These are phyloP conservation scores for Pseudomicrostroma phylloplanum DNA, from an alignment of 1,284 basidiomycete genomes.

Conservation along the genomic window DNA sequence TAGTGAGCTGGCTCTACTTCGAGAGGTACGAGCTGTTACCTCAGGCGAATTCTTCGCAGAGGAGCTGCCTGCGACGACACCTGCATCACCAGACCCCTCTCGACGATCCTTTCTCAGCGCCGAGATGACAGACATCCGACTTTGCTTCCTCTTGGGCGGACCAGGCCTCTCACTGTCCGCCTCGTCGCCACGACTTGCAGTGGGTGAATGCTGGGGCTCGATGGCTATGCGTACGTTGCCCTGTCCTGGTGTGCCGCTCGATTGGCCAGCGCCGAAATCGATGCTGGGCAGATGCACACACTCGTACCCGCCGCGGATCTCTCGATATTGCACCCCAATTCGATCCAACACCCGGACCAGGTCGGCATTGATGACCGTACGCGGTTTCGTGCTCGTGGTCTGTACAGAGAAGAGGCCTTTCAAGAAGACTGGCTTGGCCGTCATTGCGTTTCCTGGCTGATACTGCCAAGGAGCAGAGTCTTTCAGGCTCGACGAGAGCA, in stretches of 20 bases:
- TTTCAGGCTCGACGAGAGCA: not conserved
- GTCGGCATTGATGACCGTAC: conserved; percentile 72
- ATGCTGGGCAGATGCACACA: conserved; percentile 92
- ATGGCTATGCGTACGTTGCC: conserved; percentile 34
- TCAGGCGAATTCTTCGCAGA: not conserved
- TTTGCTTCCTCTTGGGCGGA: conserved; percentile 29
- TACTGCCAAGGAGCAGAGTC: not conserved
- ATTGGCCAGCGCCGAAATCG: conserved; percentile 54
- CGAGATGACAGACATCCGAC: conserved; percentile 32
- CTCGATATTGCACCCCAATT: conserved; percentile 87
- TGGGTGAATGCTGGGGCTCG: not conserved
- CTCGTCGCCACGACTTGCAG: conserved; percentile 16
- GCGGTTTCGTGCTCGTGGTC: conserved; percentile 86
- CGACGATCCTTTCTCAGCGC: conserved; percentile 24
- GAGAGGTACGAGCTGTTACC: conserved; percentile 2
- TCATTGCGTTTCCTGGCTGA: not conserved
- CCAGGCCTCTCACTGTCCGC: not conserved
- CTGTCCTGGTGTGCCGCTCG: conserved; percentile 55
- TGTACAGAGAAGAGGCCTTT: conserved; percentile 62
- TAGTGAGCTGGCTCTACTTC: conserved; percentile 20
- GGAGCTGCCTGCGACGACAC: not conserved
- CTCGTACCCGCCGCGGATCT: conserved; percentile 85
- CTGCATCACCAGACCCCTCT: conserved; percentile 12
- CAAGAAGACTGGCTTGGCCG: conserved; percentile 47
- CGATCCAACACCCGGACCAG: conserved; percentile 80